phyloP scores from a whole-genome alignment of 2,329 filamentous ascomycete genomes.

The Chaetomium sp. region DNA sequence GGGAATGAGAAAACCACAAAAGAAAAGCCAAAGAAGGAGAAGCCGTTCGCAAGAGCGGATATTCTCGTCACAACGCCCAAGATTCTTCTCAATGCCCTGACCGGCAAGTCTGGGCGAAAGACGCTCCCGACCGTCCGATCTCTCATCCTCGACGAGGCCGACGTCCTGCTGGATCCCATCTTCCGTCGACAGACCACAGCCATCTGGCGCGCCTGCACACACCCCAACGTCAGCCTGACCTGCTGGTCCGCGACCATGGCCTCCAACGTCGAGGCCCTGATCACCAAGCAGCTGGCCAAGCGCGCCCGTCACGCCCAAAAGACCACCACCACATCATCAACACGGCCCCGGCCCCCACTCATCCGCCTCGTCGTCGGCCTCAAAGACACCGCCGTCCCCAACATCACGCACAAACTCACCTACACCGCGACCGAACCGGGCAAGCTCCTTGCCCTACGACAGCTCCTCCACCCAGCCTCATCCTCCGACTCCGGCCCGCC shows the following conservation, averaged over 20 bases:
- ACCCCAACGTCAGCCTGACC: constrained; percentile 62
- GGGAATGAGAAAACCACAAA: constrained; percentile 10
- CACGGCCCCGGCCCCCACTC: constrained; percentile 41
- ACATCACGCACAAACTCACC: constrained; percentile 78
- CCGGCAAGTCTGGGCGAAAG: constrained; percentile 32
- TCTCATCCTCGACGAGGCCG: constrained; percentile 86
- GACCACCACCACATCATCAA: constrained; percentile 10
- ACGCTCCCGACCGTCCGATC: constrained; percentile 62
- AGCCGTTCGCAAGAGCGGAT: constrained; percentile 62
- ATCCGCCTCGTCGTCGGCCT: constrained; percentile 88
- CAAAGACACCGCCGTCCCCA: constrained; percentile 92
- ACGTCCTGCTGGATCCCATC: constrained; percentile 84
- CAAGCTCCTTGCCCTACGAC: constrained; percentile 84
- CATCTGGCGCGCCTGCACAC: constrained; percentile 75
- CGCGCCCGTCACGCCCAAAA: constrained; percentile 46
- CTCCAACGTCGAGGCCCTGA: constrained; percentile 78
- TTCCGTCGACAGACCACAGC: constrained; percentile 83
- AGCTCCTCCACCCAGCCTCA: constrained; percentile 73
- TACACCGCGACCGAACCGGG: constrained; percentile 92
- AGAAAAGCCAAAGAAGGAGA: constrained; percentile 20
- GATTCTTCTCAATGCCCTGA: constrained; percentile 67
- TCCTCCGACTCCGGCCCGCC: constrained; percentile 48
- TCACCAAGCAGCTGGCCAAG: constrained; percentile 58
- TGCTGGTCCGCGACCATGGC: constrained; percentile 98
- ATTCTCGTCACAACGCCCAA: constrained; percentile 77